phyloP scores from a whole-genome alignment of 306 rosid genomes.

The Acacia crassicarpa region DNA sequence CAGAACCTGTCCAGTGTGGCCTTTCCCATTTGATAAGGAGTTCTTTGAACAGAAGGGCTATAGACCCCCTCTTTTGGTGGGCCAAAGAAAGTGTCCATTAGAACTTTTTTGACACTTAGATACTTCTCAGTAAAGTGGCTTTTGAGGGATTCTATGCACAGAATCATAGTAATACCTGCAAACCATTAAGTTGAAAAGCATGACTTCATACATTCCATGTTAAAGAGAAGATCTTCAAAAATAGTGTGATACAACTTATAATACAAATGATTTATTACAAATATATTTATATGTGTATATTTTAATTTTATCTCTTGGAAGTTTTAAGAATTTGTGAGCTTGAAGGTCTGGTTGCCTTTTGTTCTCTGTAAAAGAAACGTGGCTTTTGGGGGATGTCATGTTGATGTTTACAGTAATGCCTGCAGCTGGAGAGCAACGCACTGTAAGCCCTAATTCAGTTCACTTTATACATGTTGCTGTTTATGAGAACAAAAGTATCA shows the following conservation, averaged over 20 bases:
- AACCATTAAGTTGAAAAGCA: constrained; percentile 18
- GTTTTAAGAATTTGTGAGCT: neutral
- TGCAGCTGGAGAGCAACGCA: constrained; percentile 19
- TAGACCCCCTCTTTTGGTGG: constrained; percentile 76
- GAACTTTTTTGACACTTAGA: constrained; percentile 56
- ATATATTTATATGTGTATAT: no score
- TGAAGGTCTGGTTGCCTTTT: neutral
- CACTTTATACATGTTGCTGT: no score
- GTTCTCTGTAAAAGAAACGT: constrained; percentile 57
- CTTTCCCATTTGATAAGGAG: constrained; percentile 88
- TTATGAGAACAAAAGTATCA: no score
- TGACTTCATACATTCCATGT: constrained; percentile 17
- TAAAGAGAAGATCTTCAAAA: constrained; percentile 12
- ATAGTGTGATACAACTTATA: neutral
- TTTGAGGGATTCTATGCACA: constrained; percentile 52
- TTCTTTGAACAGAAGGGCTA: constrained; percentile 92
- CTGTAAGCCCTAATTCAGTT: no score
- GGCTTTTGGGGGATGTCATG: constrained; percentile 61
- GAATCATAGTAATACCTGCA: constrained; percentile 82
- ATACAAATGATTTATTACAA: neutral
- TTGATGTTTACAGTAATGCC: constrained; percentile 64
- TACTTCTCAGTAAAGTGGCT: constrained; percentile 72
- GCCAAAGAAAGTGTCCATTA: constrained; percentile 75
- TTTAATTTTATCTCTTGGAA: neutral
- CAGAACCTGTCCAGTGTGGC: constrained; percentile 67